Evolutionary conservation across 768 basidiomycete species (phyloP).

Genomic region (Pleurotus citrinopileatus): DNA sequence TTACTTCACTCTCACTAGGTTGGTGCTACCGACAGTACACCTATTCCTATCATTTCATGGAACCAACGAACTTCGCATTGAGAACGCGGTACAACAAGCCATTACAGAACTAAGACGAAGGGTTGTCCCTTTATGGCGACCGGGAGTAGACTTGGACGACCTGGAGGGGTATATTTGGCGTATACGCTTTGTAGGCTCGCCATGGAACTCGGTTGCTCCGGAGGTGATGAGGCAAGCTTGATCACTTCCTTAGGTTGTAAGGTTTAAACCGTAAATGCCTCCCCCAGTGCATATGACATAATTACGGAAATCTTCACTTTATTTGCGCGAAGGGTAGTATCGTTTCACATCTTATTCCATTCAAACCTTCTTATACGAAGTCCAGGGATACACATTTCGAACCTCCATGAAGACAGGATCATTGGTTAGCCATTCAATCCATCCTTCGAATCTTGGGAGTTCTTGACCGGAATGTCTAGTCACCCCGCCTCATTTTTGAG

Average conservation of each 20-base stretch:
- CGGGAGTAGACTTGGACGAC: slow-evolving; percentile 52
- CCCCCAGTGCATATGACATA: slow-evolving; percentile 53
- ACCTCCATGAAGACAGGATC: slow-evolving; percentile 58
- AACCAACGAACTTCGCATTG: slow-evolving; percentile 60
- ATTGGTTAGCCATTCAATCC: slow-evolving; percentile 36
- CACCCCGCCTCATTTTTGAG: slow-evolving; percentile 10
- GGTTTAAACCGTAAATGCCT: slow-evolving; percentile 11
- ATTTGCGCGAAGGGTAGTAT: slow-evolving; percentile 52
- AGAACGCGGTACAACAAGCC: slow-evolving; percentile 46
- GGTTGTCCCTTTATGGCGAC: slow-evolving; percentile 64
- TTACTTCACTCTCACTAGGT: neutral
- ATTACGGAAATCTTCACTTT: slow-evolving; percentile 58
- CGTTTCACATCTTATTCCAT: slow-evolving; percentile 5
- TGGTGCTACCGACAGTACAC: slow-evolving; percentile 44
- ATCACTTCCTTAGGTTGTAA: neutral
- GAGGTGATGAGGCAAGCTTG: slow-evolving; percentile 49
- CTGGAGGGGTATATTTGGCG: slow-evolving; percentile 48
- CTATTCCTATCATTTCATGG: slow-evolving; percentile 70
- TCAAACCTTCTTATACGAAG: slow-evolving; percentile 13
- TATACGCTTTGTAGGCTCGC: slow-evolving; percentile 62
- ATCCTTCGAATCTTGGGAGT: neutral
- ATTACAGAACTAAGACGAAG: slow-evolving; percentile 56
- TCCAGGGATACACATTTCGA: slow-evolving; percentile 71
- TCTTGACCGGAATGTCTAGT: neutral
- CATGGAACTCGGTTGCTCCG: slow-evolving; percentile 61